Percentiles rank a stretch among this genome's conserved stretches.
These are phyloP conservation scores for Leccinum arenicola DNA, from an alignment of 768 basidiomycete species.

Conservation along the genomic window DNA sequence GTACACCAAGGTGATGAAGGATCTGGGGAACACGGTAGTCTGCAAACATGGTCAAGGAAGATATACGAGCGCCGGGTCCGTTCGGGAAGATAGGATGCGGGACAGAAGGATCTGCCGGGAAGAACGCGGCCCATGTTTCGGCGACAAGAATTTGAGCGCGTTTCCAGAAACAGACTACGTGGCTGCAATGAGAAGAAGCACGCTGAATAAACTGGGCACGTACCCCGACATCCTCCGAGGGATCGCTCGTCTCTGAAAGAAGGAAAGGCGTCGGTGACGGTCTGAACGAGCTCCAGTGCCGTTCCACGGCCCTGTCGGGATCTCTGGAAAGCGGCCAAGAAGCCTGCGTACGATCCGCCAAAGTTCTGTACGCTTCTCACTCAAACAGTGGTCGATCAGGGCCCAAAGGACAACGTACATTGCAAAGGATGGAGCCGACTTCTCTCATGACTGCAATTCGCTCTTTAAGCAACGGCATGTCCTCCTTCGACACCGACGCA, in stretches of 20 bases:
- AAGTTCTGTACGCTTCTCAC: constrained; percentile 44
- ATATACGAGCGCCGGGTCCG: constrained; percentile 53
- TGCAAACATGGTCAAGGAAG: constrained; percentile 87
- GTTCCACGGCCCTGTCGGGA: constrained; percentile 55
- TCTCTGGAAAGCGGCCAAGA: constrained; percentile 60
- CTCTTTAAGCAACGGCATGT: constrained; percentile 66
- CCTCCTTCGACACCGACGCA: constrained; percentile 53
- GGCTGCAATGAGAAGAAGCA: not conserved
- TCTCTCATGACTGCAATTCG: constrained; percentile 77
- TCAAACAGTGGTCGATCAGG: constrained; percentile 10
- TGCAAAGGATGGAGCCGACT: constrained; percentile 68
- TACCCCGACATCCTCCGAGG: constrained; percentile 60
- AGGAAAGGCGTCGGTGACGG: constrained; percentile 68
- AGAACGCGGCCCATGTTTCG: constrained; percentile 91
- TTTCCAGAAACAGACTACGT: constrained; percentile 80
- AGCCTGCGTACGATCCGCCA: constrained; percentile 66
- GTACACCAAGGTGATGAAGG: constrained; percentile 75
- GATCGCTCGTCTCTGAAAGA: constrained; percentile 70
- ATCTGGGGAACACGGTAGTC: constrained; percentile 93
- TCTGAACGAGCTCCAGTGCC: constrained; percentile 69
- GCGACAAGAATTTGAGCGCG: constrained; percentile 89
- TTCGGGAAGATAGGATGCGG: constrained; percentile 76
- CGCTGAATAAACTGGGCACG: not conserved
- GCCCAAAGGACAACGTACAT: constrained; percentile 42
- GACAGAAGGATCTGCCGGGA: constrained; percentile 45